These are phyloP conservation scores for Pythium rishiriense DNA, from an alignment of 352 stramenopile genomes.

Conservation along the genomic window DNA sequence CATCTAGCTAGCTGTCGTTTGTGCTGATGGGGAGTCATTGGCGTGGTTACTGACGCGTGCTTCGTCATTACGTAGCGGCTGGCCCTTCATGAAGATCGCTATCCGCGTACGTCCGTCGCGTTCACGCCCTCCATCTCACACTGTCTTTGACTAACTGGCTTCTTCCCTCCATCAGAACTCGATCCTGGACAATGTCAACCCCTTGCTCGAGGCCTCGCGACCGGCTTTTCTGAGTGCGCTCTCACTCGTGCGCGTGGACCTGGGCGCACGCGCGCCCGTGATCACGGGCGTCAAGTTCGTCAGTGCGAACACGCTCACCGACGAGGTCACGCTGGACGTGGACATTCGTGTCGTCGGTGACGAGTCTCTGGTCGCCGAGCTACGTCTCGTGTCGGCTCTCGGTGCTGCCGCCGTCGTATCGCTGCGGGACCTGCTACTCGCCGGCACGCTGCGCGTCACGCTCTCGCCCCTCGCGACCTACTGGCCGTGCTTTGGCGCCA, in stretches of 20 bases:
- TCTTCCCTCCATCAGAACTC: constrained; percentile 45
- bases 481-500: constrained; percentile 73
- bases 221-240: constrained; percentile 71
- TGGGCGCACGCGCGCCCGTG: constrained; percentile 56
- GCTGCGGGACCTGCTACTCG: constrained; percentile 65
- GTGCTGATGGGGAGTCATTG: background rate
- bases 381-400: constrained; percentile 67
- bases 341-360: constrained; percentile 65
- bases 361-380: constrained; percentile 56
- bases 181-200: constrained; percentile 58
- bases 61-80: constrained; percentile 59
- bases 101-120: constrained; percentile 44
- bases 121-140: background rate
- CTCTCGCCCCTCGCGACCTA: constrained; percentile 59
- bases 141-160: background rate
- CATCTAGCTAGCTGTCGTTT: constrained; percentile 7
- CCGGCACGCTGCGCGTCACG: constrained; percentile 72
- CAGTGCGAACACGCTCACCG: constrained; percentile 46
- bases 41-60: constrained; percentile 1
- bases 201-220: constrained; percentile 55
- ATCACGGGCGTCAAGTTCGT: constrained; percentile 79
- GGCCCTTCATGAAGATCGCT: constrained; percentile 75
- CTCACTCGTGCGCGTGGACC: constrained; percentile 53
- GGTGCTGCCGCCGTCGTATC: constrained; percentile 58
- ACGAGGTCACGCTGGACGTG: constrained; percentile 73